A percentile compares a stretch with the other conserved stretches of the same genome.
Conservation (phyloP, 805 yeast genomes). For the Saturnispora bothae region DNA sequence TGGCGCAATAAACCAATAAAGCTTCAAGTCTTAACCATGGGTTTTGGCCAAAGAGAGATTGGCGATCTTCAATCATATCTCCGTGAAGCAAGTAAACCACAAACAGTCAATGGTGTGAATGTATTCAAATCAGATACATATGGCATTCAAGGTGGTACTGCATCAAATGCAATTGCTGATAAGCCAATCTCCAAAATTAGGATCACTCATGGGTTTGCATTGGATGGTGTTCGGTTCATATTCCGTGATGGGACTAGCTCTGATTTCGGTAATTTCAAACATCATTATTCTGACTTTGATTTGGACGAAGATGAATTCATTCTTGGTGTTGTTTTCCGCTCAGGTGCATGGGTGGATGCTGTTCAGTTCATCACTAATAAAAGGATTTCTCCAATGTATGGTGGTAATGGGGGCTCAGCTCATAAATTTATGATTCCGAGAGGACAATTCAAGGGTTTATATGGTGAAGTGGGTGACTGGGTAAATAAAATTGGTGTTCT, state of each 20-base stretch:
- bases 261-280: constrained; percentile 43
- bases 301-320: constrained; percentile 52
- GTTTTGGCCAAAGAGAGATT: constrained; percentile 47
- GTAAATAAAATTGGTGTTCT: constrained; percentile 62
- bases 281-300: constrained; percentile 42
- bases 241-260: constrained; percentile 19
- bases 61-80: constrained; percentile 35
- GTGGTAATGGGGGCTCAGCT: constrained; percentile 57
- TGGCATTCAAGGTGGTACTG: constrained; percentile 18
- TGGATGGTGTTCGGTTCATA: constrained; percentile 69
- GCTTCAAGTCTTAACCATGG: constrained; percentile 47
- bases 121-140: constrained; percentile 17
- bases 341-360: constrained; percentile 89
- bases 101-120: constrained; percentile 13
- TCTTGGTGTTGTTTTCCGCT: constrained; percentile 49
- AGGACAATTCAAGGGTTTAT: constrained; percentile 57
- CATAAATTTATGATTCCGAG: constrained; percentile 54
- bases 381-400: constrained; percentile 45
- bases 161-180: constrained; percentile 10
- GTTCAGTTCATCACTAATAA: constrained; percentile 62
- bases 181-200: constrained; percentile 38
- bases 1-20: constrained; percentile 30
- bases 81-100: constrained; percentile 14
- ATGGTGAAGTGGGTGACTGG: constrained; percentile 65
- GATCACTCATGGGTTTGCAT: constrained; percentile 62